Base-by-base conservation (phyloP, 2,329 filamentous ascomycete species). In the Apiospora kogelbergensis region DNA sequence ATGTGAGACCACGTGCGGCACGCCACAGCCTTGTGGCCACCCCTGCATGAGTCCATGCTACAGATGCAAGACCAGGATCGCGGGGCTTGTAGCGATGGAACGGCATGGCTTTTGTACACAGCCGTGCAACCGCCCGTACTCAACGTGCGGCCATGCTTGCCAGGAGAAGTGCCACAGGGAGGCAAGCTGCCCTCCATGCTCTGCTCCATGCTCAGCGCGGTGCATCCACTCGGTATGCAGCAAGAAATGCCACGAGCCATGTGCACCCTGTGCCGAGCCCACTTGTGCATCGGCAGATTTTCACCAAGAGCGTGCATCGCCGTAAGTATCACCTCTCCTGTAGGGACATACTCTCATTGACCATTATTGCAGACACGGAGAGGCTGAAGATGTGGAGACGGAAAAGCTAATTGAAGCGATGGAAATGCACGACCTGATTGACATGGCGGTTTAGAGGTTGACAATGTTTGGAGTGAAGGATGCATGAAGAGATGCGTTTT, bases 131-230 rank as follows among this genome's bases (percentile, higher is more conserved):
- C 81, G 88, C 2, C 74, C 76, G 0, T 88, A 84, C 71, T 81
- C 78, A 0, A 85, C 84, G 0, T 93, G 90, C 74, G 80, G 78
- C 11, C 90, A 93, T 71, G 74, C 70, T 2, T 93, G 90, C 74
- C 42, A 33, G 0, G 68, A 73, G 5, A 10, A 46, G 0, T 93
- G 90, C 69, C 90, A 93, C 72, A 81, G 77, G 0, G 80, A 79
- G 0, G 70, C 76, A 22, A 71, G 75, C 0, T 91, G 88, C 70
- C 76, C 76, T 0, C 82, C 83, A 0, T 91, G 88, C 73, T 15
- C 71, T 0, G 71, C 74, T 13, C 77, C 77, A 0, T 93, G 90
- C 72, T 85, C 89, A 48, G 83, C 87, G 17, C 78, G 78, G 3
- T 92, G 89, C 76, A 80, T 75, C 24, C 89, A 90, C 76, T 89